Percentiles rank a stretch among this genome's conserved stretches.
Conservation (phyloP, 495 filamentous ascomycete species). For the Amphirosellinia nigrospora region DNA sequence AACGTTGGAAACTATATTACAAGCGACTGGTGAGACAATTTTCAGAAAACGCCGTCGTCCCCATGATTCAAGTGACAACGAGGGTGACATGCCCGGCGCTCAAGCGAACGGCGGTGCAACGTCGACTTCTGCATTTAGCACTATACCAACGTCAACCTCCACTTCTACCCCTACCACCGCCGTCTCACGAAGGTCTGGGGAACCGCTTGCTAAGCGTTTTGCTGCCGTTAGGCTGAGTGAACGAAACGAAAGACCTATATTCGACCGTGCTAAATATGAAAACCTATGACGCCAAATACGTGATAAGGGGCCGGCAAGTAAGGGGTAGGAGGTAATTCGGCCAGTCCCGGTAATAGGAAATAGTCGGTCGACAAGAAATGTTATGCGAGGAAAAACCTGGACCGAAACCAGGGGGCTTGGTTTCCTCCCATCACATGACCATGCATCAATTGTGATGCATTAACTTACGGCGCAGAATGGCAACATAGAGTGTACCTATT, state of each 20-base stretch:
- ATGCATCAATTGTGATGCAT: neutral
- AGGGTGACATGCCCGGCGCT: constrained; percentile 23
- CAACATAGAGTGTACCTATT: neutral
- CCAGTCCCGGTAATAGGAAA: neutral
- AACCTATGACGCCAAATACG: constrained; percentile 28
- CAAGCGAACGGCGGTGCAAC: constrained; percentile 36
- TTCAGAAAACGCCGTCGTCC: constrained; percentile 64
- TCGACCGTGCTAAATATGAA: constrained; percentile 35
- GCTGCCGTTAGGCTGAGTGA: constrained; percentile 92
- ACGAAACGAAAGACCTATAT: constrained; percentile 32
- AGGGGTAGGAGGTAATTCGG: neutral
- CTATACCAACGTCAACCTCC: constrained; percentile 19
- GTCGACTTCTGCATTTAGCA: constrained; percentile 23
- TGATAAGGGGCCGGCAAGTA: neutral
- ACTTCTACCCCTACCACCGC: constrained; percentile 41
- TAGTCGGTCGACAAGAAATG: neutral
- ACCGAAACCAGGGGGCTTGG: neutral
- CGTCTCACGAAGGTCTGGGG: constrained; percentile 45
- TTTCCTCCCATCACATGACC: neutral
- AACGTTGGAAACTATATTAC: constrained; percentile 88
- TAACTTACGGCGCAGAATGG: neutral
- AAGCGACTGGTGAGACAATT: constrained; percentile 95
- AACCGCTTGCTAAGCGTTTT: constrained; percentile 97
- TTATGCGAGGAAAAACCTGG: neutral
- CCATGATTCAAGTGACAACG: constrained; percentile 55